Base-by-base conservation (phyloP, 75 land plant genomes). In the Larix kaempferi region DNA sequence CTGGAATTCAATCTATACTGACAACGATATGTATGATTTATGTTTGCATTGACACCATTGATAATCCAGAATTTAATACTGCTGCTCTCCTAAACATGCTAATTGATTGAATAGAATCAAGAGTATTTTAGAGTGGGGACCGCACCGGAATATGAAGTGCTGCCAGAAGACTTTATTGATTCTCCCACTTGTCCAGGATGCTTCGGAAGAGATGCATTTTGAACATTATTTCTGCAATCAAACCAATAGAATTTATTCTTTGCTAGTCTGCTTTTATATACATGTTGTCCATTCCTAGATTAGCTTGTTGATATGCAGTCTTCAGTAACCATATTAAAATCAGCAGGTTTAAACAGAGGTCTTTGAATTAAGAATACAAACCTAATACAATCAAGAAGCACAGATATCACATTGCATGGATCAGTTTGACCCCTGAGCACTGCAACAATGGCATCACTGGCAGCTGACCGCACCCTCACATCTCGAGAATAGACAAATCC, bases 341-440 rank as follows among this genome's bases (percentile, higher is more conserved):
- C 35, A 65, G 19, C 7, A 22, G 44, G 12, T 39, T 67, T 44
- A 39, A 19, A 14, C 37, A 39, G 19, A 69, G n/a, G 1, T 19
- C 21, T 10, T 69, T n/a, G 11, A 8, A 22, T 10, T 39, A 41
- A 21, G 49, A 19, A 39, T 39, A 87, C 25, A 26, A 61, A 90
- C 92, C 86, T 86, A 59, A 90, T 78, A 76, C 88, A 81, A 77
- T 94, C 94, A 60, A 94, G 91, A 57, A 94, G 87, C 81, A 87
- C 80, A 63, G 77, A 60, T 19, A 94, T 73, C 25, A 84, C 87
- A 71, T 85, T 88, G 78, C 74, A 27, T 3, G 82, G 86, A 76
- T 90, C 58, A 35, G 78, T 77, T 75, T 88, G 88, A 77, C 82
- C 71, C 29, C 80, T 85, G 19, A 94, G 84, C 54, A 94, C 75